Base-by-base conservation (phyloP, 163 green algal species). In the Botryococcus braunii region DNA sequence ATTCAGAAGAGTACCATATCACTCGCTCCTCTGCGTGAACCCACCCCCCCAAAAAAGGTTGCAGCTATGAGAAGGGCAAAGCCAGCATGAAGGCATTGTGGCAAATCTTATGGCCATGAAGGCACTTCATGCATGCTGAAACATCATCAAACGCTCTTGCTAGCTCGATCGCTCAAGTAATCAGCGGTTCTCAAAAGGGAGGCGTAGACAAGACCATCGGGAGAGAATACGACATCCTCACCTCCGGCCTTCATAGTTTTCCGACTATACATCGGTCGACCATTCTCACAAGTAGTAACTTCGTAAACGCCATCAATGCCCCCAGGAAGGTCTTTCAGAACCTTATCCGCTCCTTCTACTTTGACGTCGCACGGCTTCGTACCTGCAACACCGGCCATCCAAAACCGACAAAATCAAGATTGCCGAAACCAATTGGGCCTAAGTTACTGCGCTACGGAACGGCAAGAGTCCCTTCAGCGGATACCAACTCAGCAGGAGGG, bases 231-330 rank as follows among this genome's bases (percentile, higher is more conserved):
- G 21, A 55, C 13, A 64, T 2, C 31, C 62, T 25, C 25, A 68
- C 62, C 29, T 50, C 40, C 39, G 31, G 5, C 17, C 8, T 29
- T 21, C 11, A 40, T 68, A 23, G 25, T 23, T 9, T 69, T 6
- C n/a, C 72, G 50, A 21, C 69, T 71, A 59, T 74, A 77, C 34
- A 73, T 27, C 2, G 72, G 72, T 23, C 66, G 50, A 2, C 72
- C 72, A 59, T 71, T 74, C 49, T 71, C 61, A 50, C 72, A 77
- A 8, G 66, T 65, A 1, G 27, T 34, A 2, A 77, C 32, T 34
- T 57, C 70, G 63, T 77, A 77, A 0, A 71, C 38, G 49, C 72
- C 72, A 61, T 77, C 72, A 36, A 77, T 29, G 29, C 72, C 72
- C 1, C 72, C 72, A 37, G 4, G 5, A 17, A 74, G n/a, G 34